Conservation (phyloP, 805 yeast genomes). For the Debaryomyces castellii region DNA sequence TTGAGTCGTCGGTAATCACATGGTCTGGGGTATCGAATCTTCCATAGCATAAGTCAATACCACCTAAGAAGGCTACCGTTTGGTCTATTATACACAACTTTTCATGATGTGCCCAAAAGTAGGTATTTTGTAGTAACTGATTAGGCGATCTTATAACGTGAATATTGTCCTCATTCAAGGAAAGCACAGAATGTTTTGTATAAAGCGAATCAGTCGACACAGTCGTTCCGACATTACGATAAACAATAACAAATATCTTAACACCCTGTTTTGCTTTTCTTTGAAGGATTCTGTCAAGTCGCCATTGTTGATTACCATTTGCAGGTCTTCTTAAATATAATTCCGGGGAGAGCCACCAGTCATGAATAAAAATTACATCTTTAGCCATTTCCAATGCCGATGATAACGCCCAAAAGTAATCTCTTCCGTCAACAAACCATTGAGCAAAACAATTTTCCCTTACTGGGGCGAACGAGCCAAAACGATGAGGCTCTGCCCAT, state of each 20-base stretch:
- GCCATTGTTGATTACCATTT: conserved; percentile 90
- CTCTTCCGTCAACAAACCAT: conserved; percentile 96
- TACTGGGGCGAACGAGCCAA: conserved; percentile 90
- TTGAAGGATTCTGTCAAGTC: conserved; percentile 84
- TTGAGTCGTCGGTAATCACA: conserved; percentile 74
- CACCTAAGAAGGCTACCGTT: conserved; percentile 88
- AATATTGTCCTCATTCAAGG: conserved; percentile 75
- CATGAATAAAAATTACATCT: conserved; percentile 92
- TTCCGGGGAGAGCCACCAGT: conserved; percentile 99
- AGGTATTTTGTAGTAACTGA: conserved; percentile 87
- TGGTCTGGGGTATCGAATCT: conserved; percentile 97
- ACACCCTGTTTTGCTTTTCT: conserved; percentile 94
- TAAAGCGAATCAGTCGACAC: conserved; percentile 92
- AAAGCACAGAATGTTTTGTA: conserved; percentile 90
- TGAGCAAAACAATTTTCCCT: conserved; percentile 85
- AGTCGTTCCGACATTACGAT: conserved; percentile 90
- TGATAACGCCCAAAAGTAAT: conserved; percentile 94
- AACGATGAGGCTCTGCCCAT: conserved; percentile 77
- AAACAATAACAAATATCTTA: conserved; percentile 85
- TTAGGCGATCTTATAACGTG: conserved; percentile 94
- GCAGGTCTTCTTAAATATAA: conserved; percentile 91
- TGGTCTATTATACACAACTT: conserved; percentile 85
- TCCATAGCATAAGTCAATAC: conserved; percentile 93
- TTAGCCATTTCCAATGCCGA: conserved; percentile 90
- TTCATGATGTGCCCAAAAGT: conserved; percentile 99